Evolutionary conservation across 2,329 filamentous ascomycete genomes (phyloP), one percentile per base, ranked within the genome.

Genomic region (Colletotrichum zoysiae): DNA sequence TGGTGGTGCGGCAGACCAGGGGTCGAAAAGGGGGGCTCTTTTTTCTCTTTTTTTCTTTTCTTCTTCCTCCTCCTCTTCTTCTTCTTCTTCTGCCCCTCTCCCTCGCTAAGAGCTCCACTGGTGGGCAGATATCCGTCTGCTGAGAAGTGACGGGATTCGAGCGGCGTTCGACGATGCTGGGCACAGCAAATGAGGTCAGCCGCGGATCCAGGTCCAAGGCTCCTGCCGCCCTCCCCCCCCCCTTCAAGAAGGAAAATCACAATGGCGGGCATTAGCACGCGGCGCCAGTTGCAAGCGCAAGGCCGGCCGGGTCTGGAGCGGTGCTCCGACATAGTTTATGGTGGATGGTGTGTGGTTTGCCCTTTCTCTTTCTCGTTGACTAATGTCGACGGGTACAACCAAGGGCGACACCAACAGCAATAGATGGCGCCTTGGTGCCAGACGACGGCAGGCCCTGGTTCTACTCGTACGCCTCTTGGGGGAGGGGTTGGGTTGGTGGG

Each of bases 181-280:
- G 44, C 42, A 64, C 46, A 64, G 69, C 65, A 70, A 72, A 70
- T 72, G 70, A 69, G 70, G 59, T 70, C 70, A 72, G 69, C 65
- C 69, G 48, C 59, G 59, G 65, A 71, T 71, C 59, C 46, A 69
- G 40, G 67, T 57, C 65, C 61, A 65, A 48, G 40, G 53, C 69
- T 63, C 14, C 59, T 46, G 67, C 20, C 48, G 67, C 20, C 48
- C 65, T 3, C 18, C 44, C 44, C 4, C 20, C 59, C 60, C 56
- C 48, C 55, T 42, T 33, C 48, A 53, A 33, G 18, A 20, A 30
- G 16, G 55, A 50, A 60, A 65, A 65, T 55, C 33, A 61, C 55
- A 23, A 60, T 65, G 65, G 69, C 55, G 69, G 69, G 67, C 30
- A 60, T 60, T 69, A 57, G 63, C 58, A 64, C 38, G 38, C 58